Evolutionary conservation across 2,329 filamentous ascomycete species (phyloP), one percentile per base, ranked within the genome.

Genomic region (Calonectria honghensis): DNA sequence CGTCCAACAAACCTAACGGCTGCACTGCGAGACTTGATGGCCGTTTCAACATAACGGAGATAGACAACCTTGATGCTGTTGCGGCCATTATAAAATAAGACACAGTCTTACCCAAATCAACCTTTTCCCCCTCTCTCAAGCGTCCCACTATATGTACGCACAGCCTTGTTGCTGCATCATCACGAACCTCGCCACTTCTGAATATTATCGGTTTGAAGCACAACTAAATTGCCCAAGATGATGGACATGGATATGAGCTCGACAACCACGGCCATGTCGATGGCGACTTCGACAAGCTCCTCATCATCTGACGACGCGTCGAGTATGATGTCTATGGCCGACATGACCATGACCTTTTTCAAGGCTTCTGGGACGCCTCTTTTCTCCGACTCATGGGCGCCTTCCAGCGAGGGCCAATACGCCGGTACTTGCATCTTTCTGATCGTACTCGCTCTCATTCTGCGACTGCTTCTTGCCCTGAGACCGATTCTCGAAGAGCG

Each of bases 371-470:
- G 11, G n/a, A 68, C 64, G 1, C 45, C 64, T 16, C 31, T 68
- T 3, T 68, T 37, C 31, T 68, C 64, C 10, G 9, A 45, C 45
- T 31, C 64, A 1, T 68, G 64, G 64, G 24, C 24, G 5, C 64
- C 64, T 37, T n/a, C 50, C 10, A 37, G n/a, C 27, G 24, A 18
- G 14, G 64, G 50, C 11, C 39, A 50, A 18, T 68, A 68, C 32
- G 64, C 64, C 13, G 64, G 64, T 16, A 68, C 64, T 10, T 68
- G 64, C 45, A 37, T 68, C 50, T 68, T 68, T n/a, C 29, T 68
- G 29, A 54, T 68, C 24, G 31, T 48, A 18, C 11, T 68, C 20
- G 64, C 45, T 7, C 27, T 52, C 16, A 39, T 54, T 10, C 35
- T 51, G 10, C 64, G 64, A 11, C 16, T 52, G 4, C 64, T 68